Evolutionary conservation across 495 filamentous ascomycete species (phyloP).

Genomic region (Aspergillus conjunctus): DNA sequence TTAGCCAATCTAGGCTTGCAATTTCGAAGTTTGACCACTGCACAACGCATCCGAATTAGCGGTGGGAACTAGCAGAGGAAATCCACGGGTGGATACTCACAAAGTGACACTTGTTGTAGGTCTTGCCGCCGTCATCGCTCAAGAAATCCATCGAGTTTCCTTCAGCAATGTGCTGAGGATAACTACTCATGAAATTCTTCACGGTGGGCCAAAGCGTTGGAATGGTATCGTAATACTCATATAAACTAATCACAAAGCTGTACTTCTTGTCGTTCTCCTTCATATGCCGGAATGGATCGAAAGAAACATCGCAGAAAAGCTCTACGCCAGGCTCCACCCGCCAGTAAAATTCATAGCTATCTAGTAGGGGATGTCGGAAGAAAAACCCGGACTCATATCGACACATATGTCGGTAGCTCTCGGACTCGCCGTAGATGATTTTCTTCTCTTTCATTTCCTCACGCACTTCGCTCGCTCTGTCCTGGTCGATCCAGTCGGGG

Average conservation of each 20-base stretch:
- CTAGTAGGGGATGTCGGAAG: constrained; percentile 80
- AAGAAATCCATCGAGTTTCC: constrained; percentile 89
- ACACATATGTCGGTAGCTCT: constrained; percentile 93
- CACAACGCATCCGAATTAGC: constrained; percentile 8
- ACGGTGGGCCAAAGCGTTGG: constrained; percentile 92
- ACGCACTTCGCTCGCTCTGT: constrained; percentile 76
- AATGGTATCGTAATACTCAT: constrained; percentile 95
- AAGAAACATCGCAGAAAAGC: constrained; percentile 81
- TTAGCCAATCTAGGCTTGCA: constrained; percentile 80
- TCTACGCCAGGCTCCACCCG: constrained; percentile 87
- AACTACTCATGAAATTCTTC: constrained; percentile 84
- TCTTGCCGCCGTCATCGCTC: constrained; percentile 85
- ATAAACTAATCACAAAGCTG: constrained; percentile 85
- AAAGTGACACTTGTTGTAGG: constrained; percentile 96
- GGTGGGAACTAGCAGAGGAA: neutral
- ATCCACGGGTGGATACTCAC: constrained; percentile 52
- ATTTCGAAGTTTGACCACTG: constrained; percentile 95
- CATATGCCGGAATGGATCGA: constrained; percentile 87
- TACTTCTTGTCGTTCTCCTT: constrained; percentile 88
- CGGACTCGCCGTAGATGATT: constrained; percentile 93
- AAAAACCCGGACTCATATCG: constrained; percentile 93
- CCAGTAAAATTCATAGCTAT: constrained; percentile 92
- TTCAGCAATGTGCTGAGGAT: constrained; percentile 83
- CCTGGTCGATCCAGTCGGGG: constrained; percentile 81
- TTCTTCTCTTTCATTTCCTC: constrained; percentile 82